Percentiles rank a stretch among this genome's conserved stretches.
Conservation (phyloP, 2,329 filamentous ascomycete species). For the Fusarium subglutinans region DNA sequence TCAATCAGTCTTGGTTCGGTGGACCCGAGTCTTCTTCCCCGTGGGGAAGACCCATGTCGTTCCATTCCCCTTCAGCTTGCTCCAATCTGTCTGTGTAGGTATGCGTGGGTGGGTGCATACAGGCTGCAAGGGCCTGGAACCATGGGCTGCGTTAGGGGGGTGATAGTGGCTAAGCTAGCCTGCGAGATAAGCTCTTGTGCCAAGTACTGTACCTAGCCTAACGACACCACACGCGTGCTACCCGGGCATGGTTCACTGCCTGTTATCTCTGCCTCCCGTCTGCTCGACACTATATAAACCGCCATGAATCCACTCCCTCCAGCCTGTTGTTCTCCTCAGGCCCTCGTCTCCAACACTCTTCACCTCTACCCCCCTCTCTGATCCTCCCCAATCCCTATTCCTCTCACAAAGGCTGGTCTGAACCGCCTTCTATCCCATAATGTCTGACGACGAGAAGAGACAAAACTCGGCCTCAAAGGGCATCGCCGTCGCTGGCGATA, state of each 20-base stretch:
- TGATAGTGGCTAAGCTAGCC: background rate
- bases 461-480: conserved; percentile 3
- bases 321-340: background rate
- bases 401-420: background rate
- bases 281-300: conserved; percentile 22
- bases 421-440: background rate
- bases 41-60: conserved; percentile 13
- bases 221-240: conserved; percentile 5
- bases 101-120: background rate
- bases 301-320: background rate
- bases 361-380: background rate
- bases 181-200: conserved; percentile 9
- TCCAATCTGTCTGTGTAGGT: background rate
- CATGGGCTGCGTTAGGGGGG: background rate
- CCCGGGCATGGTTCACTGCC: background rate
- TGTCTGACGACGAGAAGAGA: conserved; percentile 33
- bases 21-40: conserved; percentile 19
- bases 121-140: conserved; percentile 3
- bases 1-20: background rate
- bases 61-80: background rate
- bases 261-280: conserved; percentile 9
- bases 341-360: background rate
- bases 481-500: conserved; percentile 9
- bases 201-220: no score
- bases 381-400: background rate